phyloP scores from a whole-genome alignment of 768 basidiomycete genomes.

The Boletus rubescentipes region DNA sequence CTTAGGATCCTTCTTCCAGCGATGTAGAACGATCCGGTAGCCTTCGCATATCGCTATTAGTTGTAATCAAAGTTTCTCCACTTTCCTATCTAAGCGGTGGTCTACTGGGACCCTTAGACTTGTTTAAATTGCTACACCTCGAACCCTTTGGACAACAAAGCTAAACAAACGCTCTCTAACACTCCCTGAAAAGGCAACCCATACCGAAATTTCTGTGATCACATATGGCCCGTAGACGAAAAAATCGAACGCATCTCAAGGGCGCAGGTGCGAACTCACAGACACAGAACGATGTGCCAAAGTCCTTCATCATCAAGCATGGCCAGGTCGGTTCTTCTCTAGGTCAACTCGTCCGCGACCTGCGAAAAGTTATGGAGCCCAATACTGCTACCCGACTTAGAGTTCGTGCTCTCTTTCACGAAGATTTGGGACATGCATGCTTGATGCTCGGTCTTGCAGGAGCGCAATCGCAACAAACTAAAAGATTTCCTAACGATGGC shows the following conservation, averaged over 20 bases:
- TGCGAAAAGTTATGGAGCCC: constrained; percentile 96
- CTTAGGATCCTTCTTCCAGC: constrained; percentile 2
- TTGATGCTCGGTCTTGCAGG: constrained; percentile 48
- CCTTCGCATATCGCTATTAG: neutral
- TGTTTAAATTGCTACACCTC: neutral
- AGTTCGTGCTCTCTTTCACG: constrained; percentile 44
- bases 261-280: constrained; percentile 40
- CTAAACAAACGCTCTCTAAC: constrained; percentile 20
- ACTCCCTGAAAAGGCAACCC: constrained; percentile 23
- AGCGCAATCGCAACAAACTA: constrained; percentile 84
- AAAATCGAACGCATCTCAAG: constrained; percentile 82
- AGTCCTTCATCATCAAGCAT: constrained; percentile 96
- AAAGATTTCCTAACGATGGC: constrained; percentile 95
- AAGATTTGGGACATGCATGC: neutral
- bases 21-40: constrained; percentile 12
- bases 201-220: constrained; percentile 6
- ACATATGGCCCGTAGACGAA: constrained; percentile 66
- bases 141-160: constrained; percentile 18
- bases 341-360: constrained; percentile 85
- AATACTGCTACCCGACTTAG: constrained; percentile 92
- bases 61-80: constrained; percentile 9
- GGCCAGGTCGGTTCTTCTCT: constrained; percentile 89
- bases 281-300: constrained; percentile 53
- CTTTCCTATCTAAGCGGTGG: neutral
- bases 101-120: too few relatives aligned